phyloP scores from a whole-genome alignment of 805 yeast genomes.

The Teunomyces stri region DNA sequence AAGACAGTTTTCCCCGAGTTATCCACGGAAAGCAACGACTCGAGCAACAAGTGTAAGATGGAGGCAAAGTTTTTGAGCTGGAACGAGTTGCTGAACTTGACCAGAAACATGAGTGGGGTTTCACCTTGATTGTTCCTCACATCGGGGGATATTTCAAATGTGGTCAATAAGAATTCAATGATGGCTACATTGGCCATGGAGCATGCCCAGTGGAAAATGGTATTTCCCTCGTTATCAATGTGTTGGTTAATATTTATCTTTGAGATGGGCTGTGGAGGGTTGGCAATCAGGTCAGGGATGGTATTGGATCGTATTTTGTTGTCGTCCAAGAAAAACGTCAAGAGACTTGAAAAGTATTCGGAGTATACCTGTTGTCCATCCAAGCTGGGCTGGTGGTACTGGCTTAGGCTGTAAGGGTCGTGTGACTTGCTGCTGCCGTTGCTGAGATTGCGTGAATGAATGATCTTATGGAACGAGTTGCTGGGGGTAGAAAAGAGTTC shows the following conservation, averaged over 20 bases:
- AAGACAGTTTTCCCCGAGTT: slow-evolving; percentile 39
- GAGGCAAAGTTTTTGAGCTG: slow-evolving; percentile 37
- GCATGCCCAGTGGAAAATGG: slow-evolving; percentile 95
- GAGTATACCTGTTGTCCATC: slow-evolving; percentile 25
- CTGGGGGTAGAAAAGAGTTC: slow-evolving; percentile 43
- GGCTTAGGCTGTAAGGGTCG: slow-evolving; percentile 40
- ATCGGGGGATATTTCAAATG: slow-evolving; percentile 65
- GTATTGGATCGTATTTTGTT: slow-evolving; percentile 12
- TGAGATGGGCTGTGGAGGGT: slow-evolving; percentile 54
- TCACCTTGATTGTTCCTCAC: slow-evolving; percentile 83
- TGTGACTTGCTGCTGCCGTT: slow-evolving; percentile 10
- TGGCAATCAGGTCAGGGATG: slow-evolving; percentile 40
- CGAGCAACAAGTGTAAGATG: slow-evolving; percentile 32
- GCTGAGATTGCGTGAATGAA: slow-evolving; percentile 15
- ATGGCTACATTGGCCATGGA: slow-evolving; percentile 77
- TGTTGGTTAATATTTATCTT: slow-evolving; percentile 76
- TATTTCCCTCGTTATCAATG: slow-evolving; percentile 90
- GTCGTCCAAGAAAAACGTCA: slow-evolving; percentile 55
- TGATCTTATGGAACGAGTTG: slow-evolving; percentile 34
- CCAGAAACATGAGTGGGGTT: slow-evolving; percentile 62
- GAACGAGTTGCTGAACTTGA: slow-evolving; percentile 39
- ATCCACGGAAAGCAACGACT: slow-evolving; percentile 37
- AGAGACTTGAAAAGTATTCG: slow-evolving; percentile 43
- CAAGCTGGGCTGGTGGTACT: slow-evolving; percentile 34
- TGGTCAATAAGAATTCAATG: slow-evolving; percentile 57